These are phyloP conservation scores for Botrytis squamosa DNA, from an alignment of 2,329 filamentous ascomycete species.

Conservation along the genomic window DNA sequence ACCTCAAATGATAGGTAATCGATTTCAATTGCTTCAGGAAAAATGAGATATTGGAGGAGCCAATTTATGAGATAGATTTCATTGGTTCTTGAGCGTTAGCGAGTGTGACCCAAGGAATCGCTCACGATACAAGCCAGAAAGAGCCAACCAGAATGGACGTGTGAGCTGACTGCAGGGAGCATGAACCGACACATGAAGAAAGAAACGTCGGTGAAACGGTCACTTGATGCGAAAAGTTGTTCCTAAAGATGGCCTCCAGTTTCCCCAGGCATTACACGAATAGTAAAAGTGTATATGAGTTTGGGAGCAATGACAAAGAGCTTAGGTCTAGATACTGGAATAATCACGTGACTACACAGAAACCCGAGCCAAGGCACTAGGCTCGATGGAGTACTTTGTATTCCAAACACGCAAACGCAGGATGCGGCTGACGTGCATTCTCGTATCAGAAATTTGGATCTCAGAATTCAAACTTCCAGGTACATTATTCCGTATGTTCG, in stretches of 20 bases:
- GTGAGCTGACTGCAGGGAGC: neutral
- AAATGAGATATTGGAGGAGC: neutral
- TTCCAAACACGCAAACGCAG: neutral
- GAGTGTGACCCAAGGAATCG: neutral
- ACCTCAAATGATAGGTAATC: neutral
- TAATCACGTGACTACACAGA: neutral
- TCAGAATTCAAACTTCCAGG: neutral
- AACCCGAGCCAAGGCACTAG: neutral
- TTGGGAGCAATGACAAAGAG: neutral
- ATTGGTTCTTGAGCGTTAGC: neutral
- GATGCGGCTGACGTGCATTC: neutral
- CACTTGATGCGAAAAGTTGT: neutral
- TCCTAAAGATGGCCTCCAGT: rapidly evolving
- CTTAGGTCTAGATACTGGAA: neutral
- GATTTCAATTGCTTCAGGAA: neutral
- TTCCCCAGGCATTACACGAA: too few species aligned
- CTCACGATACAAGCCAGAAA: neutral
- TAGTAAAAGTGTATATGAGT: neutral
- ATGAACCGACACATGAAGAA: neutral
- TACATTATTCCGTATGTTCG: neutral
- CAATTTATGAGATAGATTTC: neutral
- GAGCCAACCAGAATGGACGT: neutral
- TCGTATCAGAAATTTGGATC: neutral
- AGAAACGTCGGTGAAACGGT: neutral
- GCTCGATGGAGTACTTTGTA: conserved; percentile 9